Conservation (phyloP, 2,329 filamentous ascomycete species). For the Talaromyces sp. region DNA sequence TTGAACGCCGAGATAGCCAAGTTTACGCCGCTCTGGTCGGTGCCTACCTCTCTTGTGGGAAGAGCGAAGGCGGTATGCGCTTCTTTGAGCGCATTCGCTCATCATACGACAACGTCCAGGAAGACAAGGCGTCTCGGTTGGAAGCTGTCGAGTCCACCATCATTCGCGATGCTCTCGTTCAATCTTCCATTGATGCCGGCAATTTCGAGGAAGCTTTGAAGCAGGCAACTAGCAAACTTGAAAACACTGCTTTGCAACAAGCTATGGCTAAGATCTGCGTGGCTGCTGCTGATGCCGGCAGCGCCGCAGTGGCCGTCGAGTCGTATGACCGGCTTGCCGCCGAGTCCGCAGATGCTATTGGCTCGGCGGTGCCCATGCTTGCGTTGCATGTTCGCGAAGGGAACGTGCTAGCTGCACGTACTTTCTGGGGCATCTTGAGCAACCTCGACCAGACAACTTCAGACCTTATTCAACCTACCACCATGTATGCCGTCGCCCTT, state of each 20-base stretch:
- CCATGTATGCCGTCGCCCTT: constrained; percentile 86
- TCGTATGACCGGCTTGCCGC: constrained; percentile 61
- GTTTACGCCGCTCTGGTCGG: constrained; percentile 91
- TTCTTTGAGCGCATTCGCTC: constrained; percentile 79
- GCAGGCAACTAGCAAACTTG: constrained; percentile 62
- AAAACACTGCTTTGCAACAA: constrained; percentile 56
- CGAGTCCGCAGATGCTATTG: constrained; percentile 50
- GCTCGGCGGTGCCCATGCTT: constrained; percentile 73
- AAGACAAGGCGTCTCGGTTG: constrained; percentile 56
- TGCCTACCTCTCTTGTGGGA: constrained; percentile 78
- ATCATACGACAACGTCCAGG: constrained; percentile 47
- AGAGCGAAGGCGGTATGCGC: constrained; percentile 74
- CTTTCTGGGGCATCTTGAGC: constrained; percentile 75
- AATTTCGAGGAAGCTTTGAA: constrained; percentile 70
- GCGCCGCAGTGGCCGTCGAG: constrained; percentile 63
- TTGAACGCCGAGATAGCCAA: constrained; percentile 72
- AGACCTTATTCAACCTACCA: constrained; percentile 77
- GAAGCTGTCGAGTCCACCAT: constrained; percentile 68
- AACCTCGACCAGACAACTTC: constrained; percentile 55
- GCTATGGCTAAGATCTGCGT: constrained; percentile 72
- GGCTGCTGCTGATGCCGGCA: constrained; percentile 74
- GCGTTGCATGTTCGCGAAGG: constrained; percentile 82
- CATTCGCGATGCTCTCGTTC: constrained; percentile 71
- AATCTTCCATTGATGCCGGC: constrained; percentile 68
- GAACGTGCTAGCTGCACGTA: constrained; percentile 71